Percentiles rank a stretch among this genome's conserved stretches.
These are phyloP conservation scores for Daldinia decipiens DNA, from an alignment of 495 filamentous ascomycete genomes.

Conservation along the genomic window DNA sequence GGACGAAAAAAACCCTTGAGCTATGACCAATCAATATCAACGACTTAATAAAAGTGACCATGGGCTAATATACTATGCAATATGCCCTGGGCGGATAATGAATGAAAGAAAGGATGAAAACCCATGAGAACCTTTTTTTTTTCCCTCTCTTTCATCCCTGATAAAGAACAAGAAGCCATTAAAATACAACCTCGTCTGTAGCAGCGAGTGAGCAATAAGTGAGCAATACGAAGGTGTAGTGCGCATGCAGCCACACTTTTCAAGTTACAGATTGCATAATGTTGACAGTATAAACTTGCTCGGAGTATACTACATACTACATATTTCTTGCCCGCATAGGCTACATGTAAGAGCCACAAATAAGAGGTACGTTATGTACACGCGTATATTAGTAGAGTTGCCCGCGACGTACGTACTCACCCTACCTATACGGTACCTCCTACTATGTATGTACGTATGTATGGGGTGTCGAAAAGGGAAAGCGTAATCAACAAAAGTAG, in stretches of 20 bases:
- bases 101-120: conserved; percentile 5
- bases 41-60: conserved; percentile 20
- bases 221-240: conserved; percentile 2
- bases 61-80: conserved; percentile 22
- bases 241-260: conserved; percentile 36
- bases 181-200: conserved; percentile 12
- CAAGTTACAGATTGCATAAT: conserved; percentile 12
- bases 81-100: conserved; percentile 13
- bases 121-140: neutral
- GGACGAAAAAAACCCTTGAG: conserved; percentile 30
- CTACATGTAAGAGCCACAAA: neutral
- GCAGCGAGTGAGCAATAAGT: conserved; percentile 6
- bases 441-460: neutral
- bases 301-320: conserved; percentile 13
- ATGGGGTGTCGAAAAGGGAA: conserved; percentile 15
- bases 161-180: conserved; percentile 1
- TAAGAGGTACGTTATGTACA: conserved; percentile 8
- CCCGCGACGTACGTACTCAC: neutral
- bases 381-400: neutral
- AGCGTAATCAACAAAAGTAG: conserved; percentile 18
- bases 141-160: conserved; percentile 9
- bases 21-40: conserved; percentile 36
- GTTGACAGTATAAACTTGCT: conserved; percentile 2
- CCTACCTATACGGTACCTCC: no score
- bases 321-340: neutral